These are phyloP conservation scores for Stramenopiles sp. DNA, from an alignment of 352 stramenopile species.

Conservation along the genomic window DNA sequence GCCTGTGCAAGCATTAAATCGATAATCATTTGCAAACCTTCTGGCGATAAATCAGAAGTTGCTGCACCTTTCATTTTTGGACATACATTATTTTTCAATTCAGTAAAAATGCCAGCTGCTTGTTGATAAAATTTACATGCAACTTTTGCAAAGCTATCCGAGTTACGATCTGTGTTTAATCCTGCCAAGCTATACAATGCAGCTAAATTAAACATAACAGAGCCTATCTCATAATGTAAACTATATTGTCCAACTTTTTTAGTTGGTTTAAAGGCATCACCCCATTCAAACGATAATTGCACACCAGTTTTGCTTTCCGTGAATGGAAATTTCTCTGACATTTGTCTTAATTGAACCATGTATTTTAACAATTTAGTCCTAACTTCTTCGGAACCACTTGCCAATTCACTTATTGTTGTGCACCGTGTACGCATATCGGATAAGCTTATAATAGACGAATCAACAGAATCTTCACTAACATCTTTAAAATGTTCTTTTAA, in stretches of 20 bases:
- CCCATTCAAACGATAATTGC: slow-evolving; percentile 57
- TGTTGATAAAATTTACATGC: slow-evolving; percentile 58
- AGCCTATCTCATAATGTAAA: slow-evolving; percentile 45
- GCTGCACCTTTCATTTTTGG: slow-evolving; percentile 24
- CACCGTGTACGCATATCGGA: slow-evolving; percentile 15
- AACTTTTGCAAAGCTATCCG: slow-evolving; percentile 39
- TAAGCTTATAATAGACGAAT: slow-evolving; percentile 12
- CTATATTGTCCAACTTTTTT: slow-evolving; percentile 44
- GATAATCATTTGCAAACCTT: slow-evolving; percentile 41
- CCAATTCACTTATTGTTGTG: slow-evolving; percentile 9
- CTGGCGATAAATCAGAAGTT: slow-evolving; percentile 36
- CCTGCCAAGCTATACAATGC: slow-evolving; percentile 51
- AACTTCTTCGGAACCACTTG: slow-evolving; percentile 5
- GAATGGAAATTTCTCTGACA: slow-evolving; percentile 37
- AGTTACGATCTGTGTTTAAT: slow-evolving; percentile 47
- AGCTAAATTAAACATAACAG: slow-evolving; percentile 61
- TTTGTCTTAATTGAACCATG: slow-evolving; percentile 40
- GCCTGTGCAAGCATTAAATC: slow-evolving; percentile 53
- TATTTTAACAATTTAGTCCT: slow-evolving; percentile 28
- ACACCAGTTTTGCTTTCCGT: slow-evolving; percentile 17
- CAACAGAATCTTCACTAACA: slow-evolving; percentile 12
- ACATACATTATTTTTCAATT: slow-evolving; percentile 35
- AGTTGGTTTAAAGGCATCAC: slow-evolving; percentile 54
- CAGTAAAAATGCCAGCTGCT: slow-evolving; percentile 41
- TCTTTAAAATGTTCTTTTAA: slow-evolving; percentile 18